Percentiles rank a stretch among this genome's conserved stretches.
Conservation (phyloP, 148 eudicot genomes). For the Diospyros lotus region DNA sequence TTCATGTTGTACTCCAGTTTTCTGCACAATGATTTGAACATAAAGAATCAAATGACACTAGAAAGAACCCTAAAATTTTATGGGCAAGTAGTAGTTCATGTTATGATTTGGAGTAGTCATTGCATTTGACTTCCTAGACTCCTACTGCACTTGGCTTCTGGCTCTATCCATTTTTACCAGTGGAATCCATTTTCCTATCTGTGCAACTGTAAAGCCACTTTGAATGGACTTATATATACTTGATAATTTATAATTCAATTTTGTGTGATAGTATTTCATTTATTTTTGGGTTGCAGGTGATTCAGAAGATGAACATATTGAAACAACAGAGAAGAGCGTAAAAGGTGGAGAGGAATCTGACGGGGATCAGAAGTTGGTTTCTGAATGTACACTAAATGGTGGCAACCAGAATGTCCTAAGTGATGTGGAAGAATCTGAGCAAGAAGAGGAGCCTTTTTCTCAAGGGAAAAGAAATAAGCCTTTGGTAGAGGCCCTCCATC, state of each 20-base stretch:
- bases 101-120: background rate
- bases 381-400: conserved; percentile 20
- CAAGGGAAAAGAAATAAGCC: conserved; percentile 18
- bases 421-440: conserved; percentile 34
- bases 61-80: background rate
- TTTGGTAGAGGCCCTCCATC: conserved; percentile 16
- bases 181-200: background rate
- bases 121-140: background rate
- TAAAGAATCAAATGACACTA: background rate
- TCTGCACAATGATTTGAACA: background rate
- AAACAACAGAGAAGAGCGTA: conserved; percentile 21
- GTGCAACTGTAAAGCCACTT: background rate
- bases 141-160: background rate
- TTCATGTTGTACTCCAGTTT: too few relatives aligned
- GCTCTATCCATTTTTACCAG: background rate
- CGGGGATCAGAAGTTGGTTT: conserved; percentile 25
- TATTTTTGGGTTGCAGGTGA: conserved; percentile 27
- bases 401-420: conserved; percentile 32
- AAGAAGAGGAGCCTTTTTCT: conserved; percentile 25
- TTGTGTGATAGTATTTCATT: background rate
- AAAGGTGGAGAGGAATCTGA: conserved; percentile 26
- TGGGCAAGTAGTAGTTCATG: background rate
- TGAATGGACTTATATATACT: background rate
- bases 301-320: conserved; percentile 23
- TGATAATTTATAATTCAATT: background rate